phyloP scores from a whole-genome alignment of 163 green algal species.

The Scenedesmus sp. region DNA sequence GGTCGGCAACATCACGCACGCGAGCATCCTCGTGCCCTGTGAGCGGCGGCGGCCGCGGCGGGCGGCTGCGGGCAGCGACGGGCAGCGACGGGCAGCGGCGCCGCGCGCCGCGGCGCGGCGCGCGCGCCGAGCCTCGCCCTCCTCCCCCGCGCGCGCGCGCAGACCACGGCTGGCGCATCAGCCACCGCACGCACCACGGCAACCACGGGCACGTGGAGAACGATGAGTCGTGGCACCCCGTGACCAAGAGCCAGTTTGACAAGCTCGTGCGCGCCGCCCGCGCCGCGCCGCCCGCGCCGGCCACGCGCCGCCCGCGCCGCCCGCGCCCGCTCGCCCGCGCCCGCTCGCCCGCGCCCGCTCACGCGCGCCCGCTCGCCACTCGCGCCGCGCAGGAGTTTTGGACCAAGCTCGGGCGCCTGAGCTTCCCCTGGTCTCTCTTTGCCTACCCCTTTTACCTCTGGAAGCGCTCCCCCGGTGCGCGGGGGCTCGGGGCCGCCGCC shows the following conservation, averaged over 20 bases:
- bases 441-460: slow-evolving; percentile 87
- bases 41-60: too few relatives aligned
- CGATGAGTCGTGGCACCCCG: slow-evolving; percentile 92
- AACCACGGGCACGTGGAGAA: slow-evolving; percentile 91
- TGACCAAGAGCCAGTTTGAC: slow-evolving; percentile 73
- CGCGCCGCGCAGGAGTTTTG: background rate
- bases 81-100: too few relatives aligned
- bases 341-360: too few relatives aligned
- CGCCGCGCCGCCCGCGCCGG: background rate
- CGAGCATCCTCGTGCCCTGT: slow-evolving; percentile 94
- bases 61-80: too few relatives aligned
- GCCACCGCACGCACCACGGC: slow-evolving; percentile 90
- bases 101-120: too few relatives aligned
- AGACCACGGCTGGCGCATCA: slow-evolving; percentile 95
- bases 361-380: too few relatives aligned
- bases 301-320: background rate
- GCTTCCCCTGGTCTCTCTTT: slow-evolving; percentile 82
- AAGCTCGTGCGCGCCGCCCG: slow-evolving; percentile 57
- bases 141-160: slow-evolving; percentile 78
- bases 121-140: too few relatives aligned
- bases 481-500: too few relatives aligned
- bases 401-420: slow-evolving; percentile 73
- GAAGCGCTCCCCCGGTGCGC: slow-evolving; percentile 72
- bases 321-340: too few relatives aligned
- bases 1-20: slow-evolving; percentile 89